Conservation (phyloP, 2,329 filamentous ascomycete species). For the Scedosporium minutisporum region DNA sequence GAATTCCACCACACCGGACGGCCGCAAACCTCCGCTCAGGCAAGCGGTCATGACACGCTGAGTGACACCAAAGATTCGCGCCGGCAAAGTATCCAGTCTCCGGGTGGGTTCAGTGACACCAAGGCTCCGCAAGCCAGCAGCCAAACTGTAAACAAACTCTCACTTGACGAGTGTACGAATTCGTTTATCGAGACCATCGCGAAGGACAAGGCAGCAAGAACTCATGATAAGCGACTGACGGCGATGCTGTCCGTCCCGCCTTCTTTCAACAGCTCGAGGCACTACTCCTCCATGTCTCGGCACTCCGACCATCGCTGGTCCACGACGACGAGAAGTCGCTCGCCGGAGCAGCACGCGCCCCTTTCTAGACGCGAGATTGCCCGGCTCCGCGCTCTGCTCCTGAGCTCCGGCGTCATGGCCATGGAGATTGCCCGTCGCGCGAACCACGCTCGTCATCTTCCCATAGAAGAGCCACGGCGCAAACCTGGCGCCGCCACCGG, state of each 20-base stretch:
- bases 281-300: conserved; percentile 4
- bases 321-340: conserved; percentile 32
- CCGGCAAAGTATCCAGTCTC: neutral
- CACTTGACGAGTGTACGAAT: neutral
- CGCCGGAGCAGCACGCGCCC: conserved; percentile 22
- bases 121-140: neutral
- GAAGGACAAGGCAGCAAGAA: neutral
- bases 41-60: neutral
- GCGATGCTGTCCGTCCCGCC: conserved; percentile 18
- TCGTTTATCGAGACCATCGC: neutral
- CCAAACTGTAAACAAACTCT: neutral
- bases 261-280: conserved; percentile 3
- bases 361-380: conserved; percentile 67
- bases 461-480: neutral
- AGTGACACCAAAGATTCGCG: neutral
- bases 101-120: neutral
- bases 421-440: conserved; percentile 65
- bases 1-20: conserved; percentile 1
- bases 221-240: conserved; percentile 24
- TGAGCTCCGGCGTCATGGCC: conserved; percentile 84
- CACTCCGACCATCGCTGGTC: conserved; percentile 35
- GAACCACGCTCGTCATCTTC: conserved; percentile 20
- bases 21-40: neutral
- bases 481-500: neutral
- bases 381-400: conserved; percentile 64